Percentiles rank a stretch among this genome's conserved stretches.
Conservation (phyloP, 495 filamentous ascomycete species). For the Talaromyces nanjingensis region DNA sequence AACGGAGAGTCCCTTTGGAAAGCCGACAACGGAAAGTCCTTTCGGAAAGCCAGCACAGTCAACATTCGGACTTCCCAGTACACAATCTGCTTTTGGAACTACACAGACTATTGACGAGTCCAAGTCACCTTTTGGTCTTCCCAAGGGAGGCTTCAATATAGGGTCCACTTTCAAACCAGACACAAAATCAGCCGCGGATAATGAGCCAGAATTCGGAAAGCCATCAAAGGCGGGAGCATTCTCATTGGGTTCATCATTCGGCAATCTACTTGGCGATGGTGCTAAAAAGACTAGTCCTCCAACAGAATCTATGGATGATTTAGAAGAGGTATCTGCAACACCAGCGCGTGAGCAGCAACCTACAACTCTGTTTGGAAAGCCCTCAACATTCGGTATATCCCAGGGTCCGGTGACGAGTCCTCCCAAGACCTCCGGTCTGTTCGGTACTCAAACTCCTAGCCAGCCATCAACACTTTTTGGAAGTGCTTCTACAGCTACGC, state of each 20-base stretch:
- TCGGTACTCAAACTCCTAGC: slow-evolving; percentile 27
- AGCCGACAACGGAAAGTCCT: slow-evolving; percentile 10
- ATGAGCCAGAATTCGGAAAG: slow-evolving; percentile 40
- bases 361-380: slow-evolving; percentile 34
- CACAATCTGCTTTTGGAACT: slow-evolving; percentile 22
- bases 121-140: slow-evolving; percentile 46
- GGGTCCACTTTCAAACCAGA: slow-evolving; percentile 78
- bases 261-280: slow-evolving; percentile 18
- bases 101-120: slow-evolving; percentile 29
- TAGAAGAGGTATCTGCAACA: slow-evolving; percentile 22
- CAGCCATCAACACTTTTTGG: slow-evolving; percentile 34
- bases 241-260: slow-evolving; percentile 25
- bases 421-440: slow-evolving; percentile 23
- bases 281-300: slow-evolving; percentile 19
- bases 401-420: slow-evolving; percentile 16
- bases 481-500: not conserved
- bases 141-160: slow-evolving; percentile 56
- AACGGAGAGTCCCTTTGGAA: slow-evolving; percentile 22
- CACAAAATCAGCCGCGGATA: slow-evolving; percentile 52
- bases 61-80: slow-evolving; percentile 14
- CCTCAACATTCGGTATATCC: slow-evolving; percentile 16
- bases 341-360: slow-evolving; percentile 14
- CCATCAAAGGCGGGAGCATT: slow-evolving; percentile 23
- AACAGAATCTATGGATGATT: slow-evolving; percentile 33
- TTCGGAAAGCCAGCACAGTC: slow-evolving; percentile 5